Percentiles rank a stretch among this genome's conserved stretches.
Evolutionary conservation across 2,329 filamentous ascomycete genomes (phyloP).

Genomic region (Fusarium gaditjirri): DNA sequence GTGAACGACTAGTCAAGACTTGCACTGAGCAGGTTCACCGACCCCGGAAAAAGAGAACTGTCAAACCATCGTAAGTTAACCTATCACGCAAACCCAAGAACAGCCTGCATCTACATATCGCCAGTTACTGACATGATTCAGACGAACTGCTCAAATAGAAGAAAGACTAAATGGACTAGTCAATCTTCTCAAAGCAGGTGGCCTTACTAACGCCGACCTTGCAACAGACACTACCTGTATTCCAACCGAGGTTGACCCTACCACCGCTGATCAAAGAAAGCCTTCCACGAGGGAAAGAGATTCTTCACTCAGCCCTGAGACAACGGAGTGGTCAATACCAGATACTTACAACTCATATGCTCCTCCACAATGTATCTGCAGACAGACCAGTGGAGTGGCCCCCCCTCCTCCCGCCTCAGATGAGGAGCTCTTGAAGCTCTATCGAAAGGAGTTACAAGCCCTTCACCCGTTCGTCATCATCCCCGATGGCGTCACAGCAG

Average conservation of each 20-base stretch:
- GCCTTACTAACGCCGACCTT: slow-evolving; percentile 44
- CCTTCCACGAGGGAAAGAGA: slow-evolving; percentile 36
- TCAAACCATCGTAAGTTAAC: slow-evolving; percentile 60
- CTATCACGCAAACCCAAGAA: neutral
- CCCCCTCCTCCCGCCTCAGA: slow-evolving; percentile 57
- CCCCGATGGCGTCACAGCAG: slow-evolving; percentile 49
- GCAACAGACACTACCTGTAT: slow-evolving; percentile 45
- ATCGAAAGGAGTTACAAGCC: slow-evolving; percentile 55
- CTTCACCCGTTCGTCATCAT: slow-evolving; percentile 61
- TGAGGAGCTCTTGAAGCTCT: slow-evolving; percentile 57
- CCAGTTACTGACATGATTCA: slow-evolving; percentile 37
- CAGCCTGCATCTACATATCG: neutral
- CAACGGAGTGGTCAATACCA: slow-evolving; percentile 50
- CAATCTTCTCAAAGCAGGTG: slow-evolving; percentile 58
- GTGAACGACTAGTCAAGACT: slow-evolving; percentile 59
- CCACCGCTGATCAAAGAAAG: slow-evolving; percentile 39
- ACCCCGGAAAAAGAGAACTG: slow-evolving; percentile 62
- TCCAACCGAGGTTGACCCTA: slow-evolving; percentile 43
- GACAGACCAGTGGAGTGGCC: slow-evolving; percentile 53
- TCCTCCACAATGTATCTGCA: slow-evolving; percentile 60
- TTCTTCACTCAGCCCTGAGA: slow-evolving; percentile 15
- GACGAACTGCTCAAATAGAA: slow-evolving; percentile 61
- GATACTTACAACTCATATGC: slow-evolving; percentile 58
- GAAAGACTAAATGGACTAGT: slow-evolving; percentile 61
- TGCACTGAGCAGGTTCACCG: slow-evolving; percentile 60